Base-by-base conservation (phyloP, 768 basidiomycete species). In the Chalciporus sphaerocephalus region DNA sequence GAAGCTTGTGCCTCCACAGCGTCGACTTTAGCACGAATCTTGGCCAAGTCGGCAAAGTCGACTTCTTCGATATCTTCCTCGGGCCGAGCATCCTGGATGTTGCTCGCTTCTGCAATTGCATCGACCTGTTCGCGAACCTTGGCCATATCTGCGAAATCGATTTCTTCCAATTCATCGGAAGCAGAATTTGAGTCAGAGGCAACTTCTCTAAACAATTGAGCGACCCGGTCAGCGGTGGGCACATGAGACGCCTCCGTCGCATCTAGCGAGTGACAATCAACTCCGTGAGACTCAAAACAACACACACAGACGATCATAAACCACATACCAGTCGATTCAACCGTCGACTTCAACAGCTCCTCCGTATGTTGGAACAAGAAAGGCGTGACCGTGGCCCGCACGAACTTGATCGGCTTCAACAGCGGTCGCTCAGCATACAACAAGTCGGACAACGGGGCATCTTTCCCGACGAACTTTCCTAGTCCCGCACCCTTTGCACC, bases 151-250 rank as follows among this genome's bases (percentile, higher is more conserved):
- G 73, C 70, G 53, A 87, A 89, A 55, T 90, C 81, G 12, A 88
- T 70, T 55, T 80, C 80, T 57, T 79, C 74, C 20, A 83, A 60
- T 15, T 64, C 66, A 37, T 75, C 58, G 12, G 55, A 47, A 13
- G 56, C 45, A 0, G 64, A 62, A 22, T 54, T 51, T 23, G 45
- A 54, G 41, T 36, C 45, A 45, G 48, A 40, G 17, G 13, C 17
- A 52, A 56, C 53, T 8, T 64, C 72, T 48, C 74, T 77, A 67
- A 90, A 89, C 1, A 90, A 72, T 2, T 72, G 78, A 22, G 75
- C 67, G 20, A 91, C 78, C 9, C 69, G 73, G n/a, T 83, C 77
- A 0, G 86, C 85, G 4, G 87, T 90, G 6, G 88, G 87, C 5
- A 78, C 70, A 62, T 80, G 76, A 37, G 74, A 78, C 34, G 72